Evolutionary conservation across 2,329 filamentous ascomycete species (phyloP).

Genomic region (Arthrobotrys sphaeroides): DNA sequence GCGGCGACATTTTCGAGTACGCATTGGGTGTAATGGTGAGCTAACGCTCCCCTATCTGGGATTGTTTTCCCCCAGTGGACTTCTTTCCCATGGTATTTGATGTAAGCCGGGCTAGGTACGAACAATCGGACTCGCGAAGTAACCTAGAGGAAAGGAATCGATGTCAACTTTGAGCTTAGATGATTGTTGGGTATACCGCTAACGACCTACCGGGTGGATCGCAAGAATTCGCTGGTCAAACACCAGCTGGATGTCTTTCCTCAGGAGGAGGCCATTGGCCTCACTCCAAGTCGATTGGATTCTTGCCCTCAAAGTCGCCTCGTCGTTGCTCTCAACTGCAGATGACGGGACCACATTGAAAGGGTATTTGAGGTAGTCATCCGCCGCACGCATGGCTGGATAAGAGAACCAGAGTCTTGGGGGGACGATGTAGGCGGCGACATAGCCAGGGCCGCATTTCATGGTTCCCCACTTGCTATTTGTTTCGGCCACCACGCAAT

Average conservation of each 20-base stretch:
- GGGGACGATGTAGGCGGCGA: neutral
- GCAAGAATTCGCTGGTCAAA: neutral
- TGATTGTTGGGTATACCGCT: no score
- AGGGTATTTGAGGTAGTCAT: neutral
- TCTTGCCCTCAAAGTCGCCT: neutral
- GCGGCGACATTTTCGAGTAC: constrained; percentile 1
- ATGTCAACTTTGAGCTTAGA: no score
- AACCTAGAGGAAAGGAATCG: neutral
- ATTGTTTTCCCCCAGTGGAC: neutral
- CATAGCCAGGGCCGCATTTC: neutral
- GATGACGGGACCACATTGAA: constrained; percentile 8
- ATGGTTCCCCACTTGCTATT: neutral
- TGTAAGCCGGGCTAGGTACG: neutral
- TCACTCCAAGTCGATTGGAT: neutral
- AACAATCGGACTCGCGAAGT: neutral
- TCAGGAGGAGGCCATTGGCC: neutral
- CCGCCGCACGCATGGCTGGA: neutral
- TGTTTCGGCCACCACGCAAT: neutral
- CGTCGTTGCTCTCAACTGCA: neutral
- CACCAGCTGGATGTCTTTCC: neutral
- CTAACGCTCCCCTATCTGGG: neutral
- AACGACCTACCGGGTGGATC: neutral
- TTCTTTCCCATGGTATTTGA: neutral
- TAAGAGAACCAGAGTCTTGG: neutral
- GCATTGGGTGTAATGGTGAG: neutral